Evolutionary conservation across 768 basidiomycete species (phyloP).

Genomic region (Tricholoma flavovirens): DNA sequence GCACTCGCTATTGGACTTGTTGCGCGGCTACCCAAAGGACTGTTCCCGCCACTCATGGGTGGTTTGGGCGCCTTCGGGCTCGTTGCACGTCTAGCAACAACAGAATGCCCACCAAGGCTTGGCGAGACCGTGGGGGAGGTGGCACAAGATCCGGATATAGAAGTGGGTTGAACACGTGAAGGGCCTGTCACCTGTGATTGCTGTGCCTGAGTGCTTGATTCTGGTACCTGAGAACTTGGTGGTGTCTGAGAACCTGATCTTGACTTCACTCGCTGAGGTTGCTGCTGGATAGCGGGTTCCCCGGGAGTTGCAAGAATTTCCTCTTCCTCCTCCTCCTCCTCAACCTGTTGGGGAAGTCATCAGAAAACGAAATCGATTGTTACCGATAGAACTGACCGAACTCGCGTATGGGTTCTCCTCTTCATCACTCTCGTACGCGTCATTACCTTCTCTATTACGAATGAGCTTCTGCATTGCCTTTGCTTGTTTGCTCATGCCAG

Average conservation of each 20-base stretch:
- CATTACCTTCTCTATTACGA: constrained; percentile 76
- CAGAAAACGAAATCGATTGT: neutral
- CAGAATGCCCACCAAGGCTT: constrained; percentile 65
- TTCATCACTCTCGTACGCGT: constrained; percentile 77
- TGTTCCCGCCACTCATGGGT: constrained; percentile 50
- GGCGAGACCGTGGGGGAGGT: constrained; percentile 53
- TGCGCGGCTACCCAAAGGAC: constrained; percentile 55
- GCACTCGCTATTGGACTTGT: constrained; percentile 42
- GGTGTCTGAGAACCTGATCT: constrained; percentile 41
- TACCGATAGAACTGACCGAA: constrained; percentile 44
- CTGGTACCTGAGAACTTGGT: constrained; percentile 29
- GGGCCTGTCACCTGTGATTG: constrained; percentile 32
- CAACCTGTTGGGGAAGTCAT: constrained; percentile 36
- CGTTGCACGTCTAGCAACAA: constrained; percentile 80
- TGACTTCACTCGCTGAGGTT: constrained; percentile 42
- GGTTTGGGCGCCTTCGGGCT: constrained; percentile 69
- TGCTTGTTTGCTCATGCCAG: constrained; percentile 57
- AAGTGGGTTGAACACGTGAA: constrained; percentile 25
- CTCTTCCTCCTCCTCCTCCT: constrained; percentile 74
- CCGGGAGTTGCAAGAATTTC: constrained; percentile 33
- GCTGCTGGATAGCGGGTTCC: constrained; percentile 42
- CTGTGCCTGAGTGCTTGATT: constrained; percentile 31
- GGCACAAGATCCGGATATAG: constrained; percentile 43
- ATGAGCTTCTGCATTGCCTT: constrained; percentile 85
- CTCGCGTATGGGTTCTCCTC: constrained; percentile 81